Evolutionary conservation across 371 early-diverging fungal species (phyloP), one percentile per base, ranked within the genome.

Genomic region (Mortierella sp.): DNA sequence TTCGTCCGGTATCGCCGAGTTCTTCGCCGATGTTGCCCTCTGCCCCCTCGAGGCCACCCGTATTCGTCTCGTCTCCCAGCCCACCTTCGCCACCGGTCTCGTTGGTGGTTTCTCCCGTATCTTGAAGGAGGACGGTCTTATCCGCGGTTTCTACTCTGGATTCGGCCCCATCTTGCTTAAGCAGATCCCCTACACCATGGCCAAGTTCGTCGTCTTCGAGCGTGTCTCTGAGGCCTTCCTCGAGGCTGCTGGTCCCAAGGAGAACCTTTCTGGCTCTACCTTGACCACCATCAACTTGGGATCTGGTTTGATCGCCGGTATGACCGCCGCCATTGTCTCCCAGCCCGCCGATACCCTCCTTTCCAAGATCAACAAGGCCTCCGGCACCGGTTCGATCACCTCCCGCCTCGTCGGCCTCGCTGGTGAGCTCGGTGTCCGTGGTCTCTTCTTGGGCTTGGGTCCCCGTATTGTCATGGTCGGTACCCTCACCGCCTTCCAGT

Each of bases 311-410:
- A 94, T 95, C 88, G 98, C 99, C 72, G 98, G 98, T 93, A 90
- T 96, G 81, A 93, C 96, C 81, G 96, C 96, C 88, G 99, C 99
- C 77, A 91, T 98, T 79, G 96, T 99, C 77, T 98, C 98, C 49
- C 99, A 99, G 90, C 99, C 99, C 44, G 99, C 99, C 79, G 99
- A 99, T 91, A 96, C 98, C 21, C 90, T 99, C 71, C 93, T 99
- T 72, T 98, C 98, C 80, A 96, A 98, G 91, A 92, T 99, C 79
- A 95, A 95, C 91, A 93, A 93, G 89, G 74, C 90, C 46, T 90
- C 91, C 74, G 91, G 92, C 78, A 89, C 87, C 73, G 89, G 93
- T 51, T 93, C 93, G 74, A 88, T 93, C 83, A 90, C 89, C 71
- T 90, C 93, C 79, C 92, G 93, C 72, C 89, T 93, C 60, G 77